Percentiles rank a stretch among this genome's conserved stretches.
These are phyloP conservation scores for Leptomonas pyrrhocoris DNA, from an alignment of 208 protist genomes.

Conservation along the genomic window DNA sequence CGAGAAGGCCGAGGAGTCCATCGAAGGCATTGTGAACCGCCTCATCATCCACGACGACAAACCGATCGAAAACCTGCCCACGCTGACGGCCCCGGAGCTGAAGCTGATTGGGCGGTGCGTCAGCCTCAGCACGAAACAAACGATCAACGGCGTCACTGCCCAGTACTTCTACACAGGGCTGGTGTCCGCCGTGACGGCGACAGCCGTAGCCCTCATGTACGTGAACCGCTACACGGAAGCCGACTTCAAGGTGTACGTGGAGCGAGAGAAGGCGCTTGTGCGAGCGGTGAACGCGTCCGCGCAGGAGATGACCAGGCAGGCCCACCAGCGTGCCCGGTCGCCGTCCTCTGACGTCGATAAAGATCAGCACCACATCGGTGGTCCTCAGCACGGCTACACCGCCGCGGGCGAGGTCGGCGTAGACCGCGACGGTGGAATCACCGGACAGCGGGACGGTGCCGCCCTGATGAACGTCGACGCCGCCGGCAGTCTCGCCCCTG, in stretches of 20 bases:
- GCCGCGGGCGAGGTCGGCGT: not conserved
- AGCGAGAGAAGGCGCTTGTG: not conserved
- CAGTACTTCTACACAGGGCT: constrained; percentile 68
- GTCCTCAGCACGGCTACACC: not conserved
- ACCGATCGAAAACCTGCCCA: constrained; percentile 60
- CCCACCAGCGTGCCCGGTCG: not conserved
- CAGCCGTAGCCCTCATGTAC: constrained; percentile 68
- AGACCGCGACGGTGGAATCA: not conserved
- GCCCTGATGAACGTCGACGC: not conserved
- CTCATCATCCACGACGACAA: constrained; percentile 36
- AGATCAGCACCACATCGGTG: constrained; percentile 6
- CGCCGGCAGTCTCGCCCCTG: not conserved
- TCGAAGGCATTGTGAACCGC: not conserved
- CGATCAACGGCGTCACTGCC: constrained; percentile 32
- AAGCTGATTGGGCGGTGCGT: constrained; percentile 74
- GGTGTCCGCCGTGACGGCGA: constrained; percentile 61
- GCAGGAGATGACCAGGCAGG: not conserved
- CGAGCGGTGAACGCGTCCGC: not conserved
- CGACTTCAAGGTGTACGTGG: constrained; percentile 22
- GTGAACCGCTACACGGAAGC: constrained; percentile 60
- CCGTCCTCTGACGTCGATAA: constrained; percentile 9
- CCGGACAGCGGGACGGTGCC: not conserved
- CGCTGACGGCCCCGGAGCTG: constrained; percentile 50
- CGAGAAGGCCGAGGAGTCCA: not conserved
- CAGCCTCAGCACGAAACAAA: constrained; percentile 52